Conservation (phyloP, 495 filamentous ascomycete genomes). For the Stereocaulon alpinum region DNA sequence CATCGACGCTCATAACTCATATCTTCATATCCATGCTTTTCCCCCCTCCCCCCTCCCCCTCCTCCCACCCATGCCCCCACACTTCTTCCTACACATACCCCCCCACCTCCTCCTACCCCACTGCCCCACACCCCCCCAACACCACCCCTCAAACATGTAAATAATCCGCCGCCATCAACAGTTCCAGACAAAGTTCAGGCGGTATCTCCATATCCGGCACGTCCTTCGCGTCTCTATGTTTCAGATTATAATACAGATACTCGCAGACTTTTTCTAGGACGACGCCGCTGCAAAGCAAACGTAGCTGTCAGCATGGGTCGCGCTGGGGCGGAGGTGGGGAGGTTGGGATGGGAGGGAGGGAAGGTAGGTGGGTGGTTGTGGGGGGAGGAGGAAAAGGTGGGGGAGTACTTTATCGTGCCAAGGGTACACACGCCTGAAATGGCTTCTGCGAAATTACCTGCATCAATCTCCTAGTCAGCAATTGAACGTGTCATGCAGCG, state of each 20-base stretch:
- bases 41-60: too few relatives aligned
- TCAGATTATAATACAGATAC: constrained; percentile 84
- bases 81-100: too few relatives aligned
- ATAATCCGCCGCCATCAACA: constrained; percentile 77
- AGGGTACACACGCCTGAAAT: constrained; percentile 54
- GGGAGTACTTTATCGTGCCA: constrained; percentile 59
- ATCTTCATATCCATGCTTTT: neutral
- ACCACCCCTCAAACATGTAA: constrained; percentile 42
- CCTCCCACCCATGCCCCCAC: too few relatives aligned
- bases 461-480: neutral
- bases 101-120: too few relatives aligned
- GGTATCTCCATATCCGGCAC: constrained; percentile 88
- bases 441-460: constrained; percentile 64
- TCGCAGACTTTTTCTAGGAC: constrained; percentile 86
- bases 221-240: constrained; percentile 61
- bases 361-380: neutral
- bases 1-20: neutral
- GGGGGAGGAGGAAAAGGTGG: neutral
- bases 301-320: neutral
- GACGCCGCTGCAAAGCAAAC: constrained; percentile 45
- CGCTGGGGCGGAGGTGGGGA: neutral
- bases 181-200: constrained; percentile 63
- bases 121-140: too few relatives aligned
- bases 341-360: neutral
- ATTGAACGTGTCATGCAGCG: too few relatives aligned